phyloP scores from a whole-genome alignment of 306 rosid genomes.

The Pyrus betulifolia region DNA sequence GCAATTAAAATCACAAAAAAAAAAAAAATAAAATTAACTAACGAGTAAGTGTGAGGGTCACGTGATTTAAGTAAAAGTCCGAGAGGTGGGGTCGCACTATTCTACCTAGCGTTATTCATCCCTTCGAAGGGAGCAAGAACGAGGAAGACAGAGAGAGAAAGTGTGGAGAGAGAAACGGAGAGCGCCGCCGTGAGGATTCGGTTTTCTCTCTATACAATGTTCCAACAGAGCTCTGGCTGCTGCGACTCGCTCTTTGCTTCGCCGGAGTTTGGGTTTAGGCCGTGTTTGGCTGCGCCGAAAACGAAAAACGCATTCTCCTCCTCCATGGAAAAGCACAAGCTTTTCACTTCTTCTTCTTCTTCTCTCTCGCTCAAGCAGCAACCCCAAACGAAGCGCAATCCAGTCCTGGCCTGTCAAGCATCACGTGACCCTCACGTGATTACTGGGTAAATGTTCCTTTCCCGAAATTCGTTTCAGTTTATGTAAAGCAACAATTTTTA shows the following conservation, averaged over 20 bases:
- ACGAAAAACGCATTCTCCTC: not conserved
- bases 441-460: not conserved
- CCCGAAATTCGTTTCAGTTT: not conserved
- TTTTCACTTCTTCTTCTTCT: not conserved
- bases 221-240: not conserved
- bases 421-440: conserved; percentile 3
- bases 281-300: not conserved
- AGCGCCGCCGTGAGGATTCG: not conserved
- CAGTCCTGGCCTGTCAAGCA: conserved; percentile 7
- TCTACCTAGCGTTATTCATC: not conserved
- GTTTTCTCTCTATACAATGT: conserved; percentile 5
- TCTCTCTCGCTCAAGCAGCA: not conserved
- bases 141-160: not conserved
- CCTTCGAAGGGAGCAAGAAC: not conserved
- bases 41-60: too few species aligned
- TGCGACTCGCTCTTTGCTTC: conserved; percentile 10
- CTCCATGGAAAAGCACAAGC: conserved; percentile 8
- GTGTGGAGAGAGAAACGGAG: not conserved
- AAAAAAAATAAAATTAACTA: too few species aligned
- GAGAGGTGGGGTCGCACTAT: not conserved
- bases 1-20: too few species aligned
- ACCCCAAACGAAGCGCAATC: not conserved
- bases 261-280: not conserved
- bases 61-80: not conserved
- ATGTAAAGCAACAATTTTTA: not conserved